These are phyloP conservation scores for Diaporthe sp. DNA, from an alignment of 2,329 filamentous ascomycete genomes.

Conservation along the genomic window DNA sequence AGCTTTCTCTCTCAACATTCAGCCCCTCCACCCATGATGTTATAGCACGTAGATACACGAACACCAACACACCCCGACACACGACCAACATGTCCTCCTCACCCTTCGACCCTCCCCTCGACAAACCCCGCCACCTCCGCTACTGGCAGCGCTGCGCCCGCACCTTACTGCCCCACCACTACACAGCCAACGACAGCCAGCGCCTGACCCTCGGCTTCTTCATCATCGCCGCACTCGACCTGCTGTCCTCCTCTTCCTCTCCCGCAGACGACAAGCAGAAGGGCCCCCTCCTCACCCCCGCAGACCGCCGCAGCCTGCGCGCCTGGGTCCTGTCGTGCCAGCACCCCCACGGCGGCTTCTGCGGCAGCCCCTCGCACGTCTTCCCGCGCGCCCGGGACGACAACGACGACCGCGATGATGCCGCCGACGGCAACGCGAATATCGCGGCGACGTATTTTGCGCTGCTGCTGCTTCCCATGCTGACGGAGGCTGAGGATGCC, in stretches of 20 bases:
- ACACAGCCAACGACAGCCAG: constrained; percentile 90
- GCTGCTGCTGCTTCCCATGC: constrained; percentile 75
- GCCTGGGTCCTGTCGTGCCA: constrained; percentile 90
- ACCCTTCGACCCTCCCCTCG: constrained; percentile 53
- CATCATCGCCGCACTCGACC: constrained; percentile 85
- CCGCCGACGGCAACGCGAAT: constrained; percentile 70
- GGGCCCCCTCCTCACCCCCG: constrained; percentile 59
- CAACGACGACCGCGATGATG: constrained; percentile 42
- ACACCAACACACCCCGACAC: background rate
- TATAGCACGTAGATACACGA: background rate
- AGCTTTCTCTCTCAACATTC: background rate
- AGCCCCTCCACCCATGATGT: background rate
- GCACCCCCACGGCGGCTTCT: constrained; percentile 88
- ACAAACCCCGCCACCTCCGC: constrained; percentile 79
- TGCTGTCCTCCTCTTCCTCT: constrained; percentile 74
- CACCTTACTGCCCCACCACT: constrained; percentile 82
- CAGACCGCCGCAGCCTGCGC: constrained; percentile 61
- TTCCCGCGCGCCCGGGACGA: constrained; percentile 46
- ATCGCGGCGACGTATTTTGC: constrained; percentile 92
- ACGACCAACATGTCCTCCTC: background rate
- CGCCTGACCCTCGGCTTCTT: constrained; percentile 93
- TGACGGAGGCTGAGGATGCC: constrained; percentile 55
- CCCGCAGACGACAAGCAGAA: constrained; percentile 1
- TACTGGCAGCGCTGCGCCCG: constrained; percentile 94
- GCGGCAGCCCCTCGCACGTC: constrained; percentile 81